Percentiles rank a stretch among this genome's conserved stretches.
Conservation (phyloP, 2,329 filamentous ascomycete genomes). For the Capronia epimyces region DNA sequence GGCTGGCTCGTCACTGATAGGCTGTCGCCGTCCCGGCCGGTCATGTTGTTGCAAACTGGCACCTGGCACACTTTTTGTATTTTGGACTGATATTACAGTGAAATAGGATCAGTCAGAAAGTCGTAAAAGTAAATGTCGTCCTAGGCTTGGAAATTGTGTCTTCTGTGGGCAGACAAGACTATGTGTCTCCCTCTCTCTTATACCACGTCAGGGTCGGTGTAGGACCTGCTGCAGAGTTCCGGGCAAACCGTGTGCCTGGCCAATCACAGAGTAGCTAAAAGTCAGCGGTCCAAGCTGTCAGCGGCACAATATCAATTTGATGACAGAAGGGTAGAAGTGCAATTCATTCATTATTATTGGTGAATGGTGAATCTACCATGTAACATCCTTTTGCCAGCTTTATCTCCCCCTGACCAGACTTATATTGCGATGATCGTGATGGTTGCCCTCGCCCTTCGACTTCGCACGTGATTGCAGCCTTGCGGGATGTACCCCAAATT, state of each 20-base stretch:
- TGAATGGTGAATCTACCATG: neutral
- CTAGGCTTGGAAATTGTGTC: too few relatives aligned
- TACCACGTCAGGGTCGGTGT: neutral
- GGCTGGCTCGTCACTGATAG: conserved; percentile 1
- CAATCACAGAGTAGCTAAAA: conserved; percentile 12
- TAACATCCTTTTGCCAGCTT: neutral
- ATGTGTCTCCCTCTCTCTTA: neutral
- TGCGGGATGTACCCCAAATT: neutral
- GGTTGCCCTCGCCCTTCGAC: neutral
- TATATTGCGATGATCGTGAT: neutral
- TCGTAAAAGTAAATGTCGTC: neutral
- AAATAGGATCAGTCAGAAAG: neutral
- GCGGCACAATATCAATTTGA: neutral
- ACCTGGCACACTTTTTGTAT: neutral
- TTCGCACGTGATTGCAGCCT: neutral
- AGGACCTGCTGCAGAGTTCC: neutral
- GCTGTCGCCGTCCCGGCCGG: neutral
- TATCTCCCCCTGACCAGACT: neutral
- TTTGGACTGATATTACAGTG: neutral
- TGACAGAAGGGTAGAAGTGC: neutral
- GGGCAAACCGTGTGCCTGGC: neutral
- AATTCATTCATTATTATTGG: neutral
- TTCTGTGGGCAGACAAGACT: too few relatives aligned
- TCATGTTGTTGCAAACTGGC: neutral
- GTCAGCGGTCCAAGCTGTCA: conserved; percentile 5